Evolutionary conservation across 176 grass and related monocot species (phyloP).

Genomic region (Tuctoria greenei): DNA sequence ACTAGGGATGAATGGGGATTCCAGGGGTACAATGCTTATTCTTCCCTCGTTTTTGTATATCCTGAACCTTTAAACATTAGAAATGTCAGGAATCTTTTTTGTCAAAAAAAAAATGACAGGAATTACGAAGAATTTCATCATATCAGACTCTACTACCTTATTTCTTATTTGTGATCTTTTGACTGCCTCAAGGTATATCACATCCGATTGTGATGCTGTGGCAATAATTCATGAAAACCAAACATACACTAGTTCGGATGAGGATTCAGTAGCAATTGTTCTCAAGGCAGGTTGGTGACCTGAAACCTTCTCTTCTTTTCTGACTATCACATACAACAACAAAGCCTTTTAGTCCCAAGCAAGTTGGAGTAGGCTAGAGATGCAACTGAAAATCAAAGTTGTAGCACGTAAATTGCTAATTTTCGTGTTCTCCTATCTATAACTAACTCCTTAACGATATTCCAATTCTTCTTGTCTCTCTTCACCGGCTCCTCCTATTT

Average conservation of each 20-base stretch:
- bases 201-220: conserved; percentile 89
- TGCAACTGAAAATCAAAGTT: too few relatives aligned
- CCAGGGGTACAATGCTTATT: conserved; percentile 54
- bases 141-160: background rate
- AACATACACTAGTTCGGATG: conserved; percentile 62
- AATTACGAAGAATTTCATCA: background rate
- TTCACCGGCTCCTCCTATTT: too few relatives aligned
- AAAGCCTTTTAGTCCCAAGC: too few relatives aligned
- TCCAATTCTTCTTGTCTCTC: too few relatives aligned
- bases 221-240: conserved; percentile 83
- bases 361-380: too few relatives aligned
- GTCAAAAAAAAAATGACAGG: background rate
- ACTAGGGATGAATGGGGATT: conserved; percentile 92
- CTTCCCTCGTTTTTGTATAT: conserved; percentile 23
- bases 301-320: background rate
- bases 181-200: conserved; percentile 60
- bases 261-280: conserved; percentile 89
- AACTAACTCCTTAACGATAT: too few relatives aligned
- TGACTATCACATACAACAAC: background rate
- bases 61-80: conserved; percentile 15
- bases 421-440: too few relatives aligned
- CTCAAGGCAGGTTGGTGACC: conserved; percentile 73
- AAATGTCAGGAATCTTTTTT: background rate
- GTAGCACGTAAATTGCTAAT: too few relatives aligned
- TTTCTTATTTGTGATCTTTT: conserved; percentile 35